Conservation (phyloP, 2,329 filamentous ascomycete genomes). For the Thermoascus crustaceus region DNA sequence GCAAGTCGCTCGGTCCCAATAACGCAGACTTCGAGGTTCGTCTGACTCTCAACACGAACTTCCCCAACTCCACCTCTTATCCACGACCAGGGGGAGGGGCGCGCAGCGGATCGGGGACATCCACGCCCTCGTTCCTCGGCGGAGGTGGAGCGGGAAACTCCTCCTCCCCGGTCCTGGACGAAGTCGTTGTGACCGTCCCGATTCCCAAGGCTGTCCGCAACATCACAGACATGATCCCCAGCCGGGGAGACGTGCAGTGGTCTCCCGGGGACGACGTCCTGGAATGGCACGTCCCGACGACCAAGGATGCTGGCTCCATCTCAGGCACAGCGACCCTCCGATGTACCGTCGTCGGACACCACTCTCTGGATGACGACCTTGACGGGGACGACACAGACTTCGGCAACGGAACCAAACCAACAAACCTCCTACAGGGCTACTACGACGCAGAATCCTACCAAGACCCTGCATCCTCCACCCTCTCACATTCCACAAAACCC, state of each 20-base stretch:
- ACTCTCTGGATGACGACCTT: slow-evolving; percentile 41
- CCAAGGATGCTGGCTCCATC: slow-evolving; percentile 65
- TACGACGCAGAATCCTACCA: slow-evolving; percentile 31
- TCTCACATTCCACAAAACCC: slow-evolving; percentile 23
- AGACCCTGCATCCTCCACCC: slow-evolving; percentile 14
- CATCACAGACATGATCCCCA: slow-evolving; percentile 71
- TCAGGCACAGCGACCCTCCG: slow-evolving; percentile 64
- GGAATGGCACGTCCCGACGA: slow-evolving; percentile 73
- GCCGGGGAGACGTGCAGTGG: slow-evolving; percentile 75
- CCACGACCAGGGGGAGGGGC: slow-evolving; percentile 30
- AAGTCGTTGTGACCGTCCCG: slow-evolving; percentile 69
- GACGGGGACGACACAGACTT: slow-evolving; percentile 30
- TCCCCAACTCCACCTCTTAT: slow-evolving; percentile 42
- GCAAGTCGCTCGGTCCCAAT: slow-evolving; percentile 63
- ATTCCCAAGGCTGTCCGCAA: slow-evolving; percentile 73
- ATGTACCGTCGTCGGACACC: slow-evolving; percentile 67
- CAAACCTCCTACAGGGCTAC: slow-evolving; percentile 39
- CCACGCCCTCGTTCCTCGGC: slow-evolving; percentile 42
- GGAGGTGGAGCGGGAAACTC: slow-evolving; percentile 47
- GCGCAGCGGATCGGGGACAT: slow-evolving; percentile 38
- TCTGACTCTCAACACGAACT: slow-evolving; percentile 61
- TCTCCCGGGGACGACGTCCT: slow-evolving; percentile 62
- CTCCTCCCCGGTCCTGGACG: slow-evolving; percentile 59
- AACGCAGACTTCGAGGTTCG: slow-evolving; percentile 87
- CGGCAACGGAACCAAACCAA: slow-evolving; percentile 19